Evolutionary conservation across 2,329 filamentous ascomycete genomes (phyloP).

Genomic region (Keithomyces neogunnii): DNA sequence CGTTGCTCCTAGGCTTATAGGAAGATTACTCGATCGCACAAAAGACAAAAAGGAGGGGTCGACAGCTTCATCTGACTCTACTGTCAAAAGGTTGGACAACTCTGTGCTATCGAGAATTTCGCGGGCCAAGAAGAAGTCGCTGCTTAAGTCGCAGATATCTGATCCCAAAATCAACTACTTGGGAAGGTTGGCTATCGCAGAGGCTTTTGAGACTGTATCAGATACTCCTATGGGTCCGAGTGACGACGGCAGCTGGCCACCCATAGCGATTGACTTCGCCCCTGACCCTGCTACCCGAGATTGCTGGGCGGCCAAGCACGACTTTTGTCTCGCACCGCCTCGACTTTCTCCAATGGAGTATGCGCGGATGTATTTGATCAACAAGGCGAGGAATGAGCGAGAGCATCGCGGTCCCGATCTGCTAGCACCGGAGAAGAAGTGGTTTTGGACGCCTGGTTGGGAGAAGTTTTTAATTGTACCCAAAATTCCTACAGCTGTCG

Average conservation of each 20-base stretch:
- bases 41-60: not conserved
- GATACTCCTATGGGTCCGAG: not conserved
- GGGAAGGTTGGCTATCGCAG: not conserved
- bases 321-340: conserved; percentile 10
- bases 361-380: conserved; percentile 24
- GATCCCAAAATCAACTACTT: conserved; percentile 12
- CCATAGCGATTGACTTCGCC: not conserved
- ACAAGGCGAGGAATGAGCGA: conserved; percentile 20
- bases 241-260: not conserved
- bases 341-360: conserved; percentile 34
- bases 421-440: conserved; percentile 18
- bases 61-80: too few species aligned
- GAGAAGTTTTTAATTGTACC: conserved; percentile 31
- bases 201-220: conserved; percentile 1
- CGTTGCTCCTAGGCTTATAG: conserved; percentile 16
- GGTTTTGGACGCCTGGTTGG: conserved; percentile 25
- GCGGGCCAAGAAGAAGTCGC: conserved; percentile 8
- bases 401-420: conserved; percentile 18
- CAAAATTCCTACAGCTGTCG: conserved; percentile 19
- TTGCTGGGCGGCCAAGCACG: not conserved
- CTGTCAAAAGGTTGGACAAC: not conserved
- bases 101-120: conserved; percentile 4
- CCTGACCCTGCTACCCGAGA: not conserved
- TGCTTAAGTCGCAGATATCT: conserved; percentile 17
- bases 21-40: conserved; percentile 20